Base-by-base conservation (phyloP, 176 grass and related monocot genomes). In the Carex myosuroides region DNA sequence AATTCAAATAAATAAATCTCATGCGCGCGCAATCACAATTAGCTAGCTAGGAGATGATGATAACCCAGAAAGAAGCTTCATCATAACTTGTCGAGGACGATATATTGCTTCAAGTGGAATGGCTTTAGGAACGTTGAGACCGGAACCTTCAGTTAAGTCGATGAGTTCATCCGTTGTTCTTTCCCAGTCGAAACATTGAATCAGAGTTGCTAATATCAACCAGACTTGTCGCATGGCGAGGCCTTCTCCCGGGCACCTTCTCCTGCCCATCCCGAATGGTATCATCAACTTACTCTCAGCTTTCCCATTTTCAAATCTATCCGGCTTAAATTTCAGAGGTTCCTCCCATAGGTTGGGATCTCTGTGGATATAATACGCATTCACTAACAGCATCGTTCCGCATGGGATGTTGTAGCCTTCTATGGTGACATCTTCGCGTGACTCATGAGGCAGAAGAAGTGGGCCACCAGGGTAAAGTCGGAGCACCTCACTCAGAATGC, bases 401-500 rank as follows among this genome's bases (percentile, higher is more conserved):
- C 16, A 1, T 1, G 85, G 91, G 2, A 91, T 48, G 42, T 22
- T 0, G 33, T 79, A 72, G 42, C 79, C 83, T 6, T 24, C 41
- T 13, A 91, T 21, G 29, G 6, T 10, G 13, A 59, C 22, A 29
- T 29, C 26, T 29, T 29, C 26, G 26, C 26, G 26, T 29, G 26
- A 29, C 26, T 29, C 26, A 29, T 29, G 26, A 29, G 26, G 26
- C 26, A 29, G 26, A 29, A 29, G 26, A 29, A 29, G 26, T 29
- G 26, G 3, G 72, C 5, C 90, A 66, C 30, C 71, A 39, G 7
- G 92, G 85, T 79, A 87, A 2, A 91, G 87, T 0, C 92, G 85
- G n/a, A 91, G 92, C 5, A 87, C 88, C 80, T 94, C 92, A 8
- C 3, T 84, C 75, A 95, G 8, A 48, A 95, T 57, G 82, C 83